Conservation (phyloP, 495 filamentous ascomycete genomes). For the Penicillium canescens region DNA sequence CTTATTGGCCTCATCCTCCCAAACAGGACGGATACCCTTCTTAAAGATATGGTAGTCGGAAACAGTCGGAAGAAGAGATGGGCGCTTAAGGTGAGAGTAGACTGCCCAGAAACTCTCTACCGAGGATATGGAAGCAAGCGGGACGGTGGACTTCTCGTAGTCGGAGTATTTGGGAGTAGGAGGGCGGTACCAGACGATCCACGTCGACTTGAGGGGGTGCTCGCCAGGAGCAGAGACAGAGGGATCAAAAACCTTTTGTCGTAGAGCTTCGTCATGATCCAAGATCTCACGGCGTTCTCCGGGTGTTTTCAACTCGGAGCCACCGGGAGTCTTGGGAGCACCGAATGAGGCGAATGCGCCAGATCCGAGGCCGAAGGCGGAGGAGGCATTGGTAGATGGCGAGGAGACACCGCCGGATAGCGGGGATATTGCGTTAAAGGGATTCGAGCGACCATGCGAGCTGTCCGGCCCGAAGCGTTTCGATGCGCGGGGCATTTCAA, state of each 20-base stretch:
- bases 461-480: constrained; percentile 77
- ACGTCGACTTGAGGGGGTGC: constrained; percentile 78
- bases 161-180: constrained; percentile 96
- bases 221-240: constrained; percentile 39
- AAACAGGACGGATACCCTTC: constrained; percentile 93
- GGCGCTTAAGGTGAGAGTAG: constrained; percentile 87
- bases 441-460: constrained; percentile 80
- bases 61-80: constrained; percentile 83
- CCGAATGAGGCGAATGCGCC: constrained; percentile 98
- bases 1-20: constrained; percentile 98
- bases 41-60: constrained; percentile 99
- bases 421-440: constrained; percentile 80
- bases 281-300: constrained; percentile 64
- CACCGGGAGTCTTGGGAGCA: constrained; percentile 83
- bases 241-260: constrained; percentile 40
- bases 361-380: constrained; percentile 89
- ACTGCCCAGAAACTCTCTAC: constrained; percentile 93
- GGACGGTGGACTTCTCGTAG: constrained; percentile 93
- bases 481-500: constrained; percentile 64
- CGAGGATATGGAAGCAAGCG: constrained; percentile 77
- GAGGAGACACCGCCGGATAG: constrained; percentile 72
- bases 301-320: constrained; percentile 71
- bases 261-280: constrained; percentile 58
- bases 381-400: constrained; percentile 83
- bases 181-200: constrained; percentile 96